Percentiles rank a stretch among this genome's conserved stretches.
phyloP scores from a whole-genome alignment of 805 yeast genomes.

The Saccharomyces eubayanus region DNA sequence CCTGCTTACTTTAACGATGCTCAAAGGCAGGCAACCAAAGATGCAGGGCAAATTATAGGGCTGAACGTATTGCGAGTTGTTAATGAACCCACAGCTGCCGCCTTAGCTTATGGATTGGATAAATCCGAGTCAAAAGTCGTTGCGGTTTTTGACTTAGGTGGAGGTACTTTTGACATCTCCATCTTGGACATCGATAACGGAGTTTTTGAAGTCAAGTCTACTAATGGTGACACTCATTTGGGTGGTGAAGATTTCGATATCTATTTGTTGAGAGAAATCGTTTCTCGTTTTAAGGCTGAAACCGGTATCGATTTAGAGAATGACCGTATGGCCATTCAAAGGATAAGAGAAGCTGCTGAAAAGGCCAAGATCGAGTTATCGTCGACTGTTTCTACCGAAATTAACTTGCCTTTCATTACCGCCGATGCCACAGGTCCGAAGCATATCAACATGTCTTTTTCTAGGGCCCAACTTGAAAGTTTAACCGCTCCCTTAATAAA shows the following conservation, averaged over 20 bases:
- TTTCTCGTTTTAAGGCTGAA: conserved; percentile 66
- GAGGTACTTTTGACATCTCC: conserved; percentile 95
- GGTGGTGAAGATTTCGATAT: conserved; percentile 84
- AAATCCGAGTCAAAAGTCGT: conserved; percentile 65
- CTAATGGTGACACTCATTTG: conserved; percentile 80
- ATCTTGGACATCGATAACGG: conserved; percentile 92
- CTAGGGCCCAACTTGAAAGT: conserved; percentile 60
- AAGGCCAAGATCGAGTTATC: conserved; percentile 67
- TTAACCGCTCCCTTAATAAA: conserved; percentile 58
- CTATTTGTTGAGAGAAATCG: conserved; percentile 69
- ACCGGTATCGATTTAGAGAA: conserved; percentile 45
- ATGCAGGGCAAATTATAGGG: conserved; percentile 92
- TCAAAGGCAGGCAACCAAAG: conserved; percentile 78
- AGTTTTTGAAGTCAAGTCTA: conserved; percentile 91
- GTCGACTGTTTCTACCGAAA: conserved; percentile 52
- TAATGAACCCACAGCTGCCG: conserved; percentile 81
- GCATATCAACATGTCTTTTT: conserved; percentile 51
- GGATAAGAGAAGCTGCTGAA: conserved; percentile 76
- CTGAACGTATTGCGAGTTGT: conserved; percentile 68
- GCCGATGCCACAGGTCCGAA: conserved; percentile 66
- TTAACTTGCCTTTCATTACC: conserved; percentile 64
- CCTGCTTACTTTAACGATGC: conserved; percentile 76
- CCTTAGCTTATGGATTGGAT: conserved; percentile 86
- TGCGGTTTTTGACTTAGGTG: conserved; percentile 93
- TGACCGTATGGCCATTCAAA: conserved; percentile 57